Conservation (phyloP, 352 stramenopile genomes). For the Pythium inflatum region DNA sequence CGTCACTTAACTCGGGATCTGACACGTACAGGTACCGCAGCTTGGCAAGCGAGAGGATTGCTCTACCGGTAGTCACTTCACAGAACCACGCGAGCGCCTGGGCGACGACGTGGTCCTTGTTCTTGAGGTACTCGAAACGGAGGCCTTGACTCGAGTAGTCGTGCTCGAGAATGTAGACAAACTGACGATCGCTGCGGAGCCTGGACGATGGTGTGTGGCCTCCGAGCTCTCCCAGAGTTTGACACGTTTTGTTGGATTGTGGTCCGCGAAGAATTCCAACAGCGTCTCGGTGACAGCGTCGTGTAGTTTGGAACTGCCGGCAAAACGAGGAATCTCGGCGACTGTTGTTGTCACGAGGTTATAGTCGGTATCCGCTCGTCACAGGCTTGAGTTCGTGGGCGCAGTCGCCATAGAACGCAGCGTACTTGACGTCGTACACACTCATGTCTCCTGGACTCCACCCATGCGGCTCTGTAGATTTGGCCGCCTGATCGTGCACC, state of each 20-base stretch:
- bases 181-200: conserved; percentile 17
- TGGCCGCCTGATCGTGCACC: not conserved
- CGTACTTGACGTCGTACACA: conserved; percentile 29
- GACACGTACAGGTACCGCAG: conserved; percentile 20
- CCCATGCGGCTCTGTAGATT: not conserved
- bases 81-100: conserved; percentile 27
- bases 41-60: conserved; percentile 22
- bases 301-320: conserved; percentile 1
- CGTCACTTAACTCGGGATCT: conserved; percentile 18
- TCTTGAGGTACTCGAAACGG: conserved; percentile 31
- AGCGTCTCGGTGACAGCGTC: not conserved
- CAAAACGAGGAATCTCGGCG: conserved; percentile 19
- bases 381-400: conserved; percentile 29
- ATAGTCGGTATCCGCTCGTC: conserved; percentile 27
- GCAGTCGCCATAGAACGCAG: conserved; percentile 34
- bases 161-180: conserved; percentile 34
- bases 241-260: too few species aligned
- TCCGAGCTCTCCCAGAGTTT: too few species aligned
- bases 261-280: not conserved
- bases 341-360: conserved; percentile 21
- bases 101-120: conserved; percentile 19
- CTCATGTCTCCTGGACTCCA: conserved; percentile 14
- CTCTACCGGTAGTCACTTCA: not conserved
- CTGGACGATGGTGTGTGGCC: too few species aligned
- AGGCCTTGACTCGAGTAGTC: conserved; percentile 21